A percentile compares a stretch with the other conserved stretches of the same genome.
Evolutionary conservation across 1,284 basidiomycete species (phyloP).

Genomic region (Cerrena zonata): DNA sequence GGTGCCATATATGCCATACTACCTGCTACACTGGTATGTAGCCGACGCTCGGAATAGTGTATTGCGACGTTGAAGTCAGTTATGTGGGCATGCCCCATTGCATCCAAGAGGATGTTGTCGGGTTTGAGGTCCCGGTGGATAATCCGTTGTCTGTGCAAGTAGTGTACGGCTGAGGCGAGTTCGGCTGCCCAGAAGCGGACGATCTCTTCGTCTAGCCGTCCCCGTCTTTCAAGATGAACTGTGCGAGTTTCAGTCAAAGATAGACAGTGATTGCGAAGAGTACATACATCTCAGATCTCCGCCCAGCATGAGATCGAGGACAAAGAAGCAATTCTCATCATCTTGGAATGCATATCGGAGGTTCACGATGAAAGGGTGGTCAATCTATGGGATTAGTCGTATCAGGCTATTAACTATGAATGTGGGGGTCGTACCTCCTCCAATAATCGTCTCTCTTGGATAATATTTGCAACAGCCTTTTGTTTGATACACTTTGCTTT

Average conservation of each 20-base stretch:
- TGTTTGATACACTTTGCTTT: constrained; percentile 88
- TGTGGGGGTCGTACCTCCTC: constrained; percentile 61
- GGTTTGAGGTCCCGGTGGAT: constrained; percentile 97
- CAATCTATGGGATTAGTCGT: constrained; percentile 53
- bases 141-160: constrained; percentile 87
- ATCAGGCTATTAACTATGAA: constrained; percentile 1
- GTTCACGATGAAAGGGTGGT: constrained; percentile 92
- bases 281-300: constrained; percentile 86
- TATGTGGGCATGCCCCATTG: constrained; percentile 88
- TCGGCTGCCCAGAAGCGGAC: constrained; percentile 91
- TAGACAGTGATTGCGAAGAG: background rate
- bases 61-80: constrained; percentile 99
- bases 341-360: constrained; percentile 96
- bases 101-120: constrained; percentile 92
- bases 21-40: constrained; percentile 88
- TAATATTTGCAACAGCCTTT: constrained; percentile 88
- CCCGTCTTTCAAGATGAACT: constrained; percentile 87
- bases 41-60: constrained; percentile 82
- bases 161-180: constrained; percentile 78
- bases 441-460: constrained; percentile 84
- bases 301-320: constrained; percentile 92
- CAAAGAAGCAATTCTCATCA: constrained; percentile 97
- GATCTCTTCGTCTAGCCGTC: constrained; percentile 70
- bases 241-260: constrained; percentile 10
- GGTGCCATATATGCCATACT: constrained; percentile 99